phyloP scores from a whole-genome alignment of 2,329 filamentous ascomycete species.

The Dactylonectria estremocensis region DNA sequence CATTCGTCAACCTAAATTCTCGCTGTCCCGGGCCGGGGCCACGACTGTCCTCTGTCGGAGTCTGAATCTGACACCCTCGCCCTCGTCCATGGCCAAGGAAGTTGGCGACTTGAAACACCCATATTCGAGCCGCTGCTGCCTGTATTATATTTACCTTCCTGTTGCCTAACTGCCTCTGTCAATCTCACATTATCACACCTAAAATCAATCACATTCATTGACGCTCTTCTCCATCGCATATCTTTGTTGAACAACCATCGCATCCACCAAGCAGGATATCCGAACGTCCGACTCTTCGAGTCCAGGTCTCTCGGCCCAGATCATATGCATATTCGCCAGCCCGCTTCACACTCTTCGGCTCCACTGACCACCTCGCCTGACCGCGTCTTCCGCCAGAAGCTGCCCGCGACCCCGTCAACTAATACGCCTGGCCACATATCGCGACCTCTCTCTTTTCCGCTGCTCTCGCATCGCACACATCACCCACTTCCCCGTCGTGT shows the following conservation, averaged over 20 bases:
- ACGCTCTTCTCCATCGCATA: neutral
- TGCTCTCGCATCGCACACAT: constrained; percentile 33
- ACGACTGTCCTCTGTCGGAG: neutral
- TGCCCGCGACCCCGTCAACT: constrained; percentile 36
- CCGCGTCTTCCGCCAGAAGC: constrained; percentile 26
- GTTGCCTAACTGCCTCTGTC: neutral
- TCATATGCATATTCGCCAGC: constrained; percentile 8
- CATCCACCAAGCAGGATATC: neutral
- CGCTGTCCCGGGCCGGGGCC: neutral
- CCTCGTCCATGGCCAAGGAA: constrained; percentile 1
- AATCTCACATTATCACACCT: neutral
- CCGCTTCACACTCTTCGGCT: neutral
- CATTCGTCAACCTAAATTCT: neutral
- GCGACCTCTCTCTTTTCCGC: constrained; percentile 36
- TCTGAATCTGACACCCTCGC: neutral
- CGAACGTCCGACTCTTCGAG: constrained; percentile 5
- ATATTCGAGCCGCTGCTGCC: constrained; percentile 6
- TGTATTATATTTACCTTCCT: neutral
- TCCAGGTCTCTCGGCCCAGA: neutral
- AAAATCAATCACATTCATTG: neutral
- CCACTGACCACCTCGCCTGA: constrained; percentile 21
- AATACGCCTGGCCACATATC: constrained; percentile 38
- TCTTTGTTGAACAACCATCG: neutral
- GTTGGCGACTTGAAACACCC: constrained; percentile 4
- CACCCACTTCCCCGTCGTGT: constrained; percentile 23